Conservation (phyloP, 768 basidiomycete genomes). For the Pilatotrama ljubarskyi region DNA sequence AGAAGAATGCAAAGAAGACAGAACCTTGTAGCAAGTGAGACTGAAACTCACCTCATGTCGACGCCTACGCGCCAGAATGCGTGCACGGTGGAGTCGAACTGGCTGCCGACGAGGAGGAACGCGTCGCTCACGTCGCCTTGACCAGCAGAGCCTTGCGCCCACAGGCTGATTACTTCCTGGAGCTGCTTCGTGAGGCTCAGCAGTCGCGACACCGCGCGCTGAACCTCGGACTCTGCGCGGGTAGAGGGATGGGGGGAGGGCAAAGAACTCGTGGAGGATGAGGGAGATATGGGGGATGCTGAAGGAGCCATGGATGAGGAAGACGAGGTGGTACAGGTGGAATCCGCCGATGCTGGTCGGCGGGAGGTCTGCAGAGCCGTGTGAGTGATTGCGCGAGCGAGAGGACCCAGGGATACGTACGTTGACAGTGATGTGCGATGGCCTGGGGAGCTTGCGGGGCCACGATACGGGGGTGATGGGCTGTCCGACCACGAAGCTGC, state of each 20-base stretch:
- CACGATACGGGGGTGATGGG: slow-evolving; percentile 20
- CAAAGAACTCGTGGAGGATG: slow-evolving; percentile 15
- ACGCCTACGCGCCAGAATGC: slow-evolving; percentile 78
- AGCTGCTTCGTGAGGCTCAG: slow-evolving; percentile 83
- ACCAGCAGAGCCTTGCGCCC: slow-evolving; percentile 59
- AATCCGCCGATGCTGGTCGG: slow-evolving; percentile 20
- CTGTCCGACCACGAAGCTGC: slow-evolving; percentile 21
- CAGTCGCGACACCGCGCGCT: slow-evolving; percentile 61
- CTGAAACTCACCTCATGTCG: slow-evolving; percentile 63
- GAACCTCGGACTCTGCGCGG: slow-evolving; percentile 44
- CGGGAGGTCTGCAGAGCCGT: slow-evolving; percentile 7
- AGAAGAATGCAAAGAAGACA: not conserved
- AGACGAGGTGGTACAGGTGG: slow-evolving; percentile 19
- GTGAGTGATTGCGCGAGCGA: not conserved
- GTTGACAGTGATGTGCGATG: slow-evolving; percentile 15
- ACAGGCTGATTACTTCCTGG: slow-evolving; percentile 67
- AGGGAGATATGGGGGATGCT: slow-evolving; percentile 11
- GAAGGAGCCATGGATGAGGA: slow-evolving; percentile 13
- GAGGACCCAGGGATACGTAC: not conserved
- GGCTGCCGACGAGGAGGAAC: slow-evolving; percentile 86
- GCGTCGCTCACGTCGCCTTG: slow-evolving; percentile 83
- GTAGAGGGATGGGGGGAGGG: slow-evolving; percentile 3
- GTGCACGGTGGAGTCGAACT: slow-evolving; percentile 77
- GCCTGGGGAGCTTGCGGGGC: slow-evolving; percentile 21
- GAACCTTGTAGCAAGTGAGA: not conserved